A percentile compares a stretch with the other conserved stretches of the same genome.
Conservation (phyloP, 2,329 filamentous ascomycete species). For the Venturia aucupariae region DNA sequence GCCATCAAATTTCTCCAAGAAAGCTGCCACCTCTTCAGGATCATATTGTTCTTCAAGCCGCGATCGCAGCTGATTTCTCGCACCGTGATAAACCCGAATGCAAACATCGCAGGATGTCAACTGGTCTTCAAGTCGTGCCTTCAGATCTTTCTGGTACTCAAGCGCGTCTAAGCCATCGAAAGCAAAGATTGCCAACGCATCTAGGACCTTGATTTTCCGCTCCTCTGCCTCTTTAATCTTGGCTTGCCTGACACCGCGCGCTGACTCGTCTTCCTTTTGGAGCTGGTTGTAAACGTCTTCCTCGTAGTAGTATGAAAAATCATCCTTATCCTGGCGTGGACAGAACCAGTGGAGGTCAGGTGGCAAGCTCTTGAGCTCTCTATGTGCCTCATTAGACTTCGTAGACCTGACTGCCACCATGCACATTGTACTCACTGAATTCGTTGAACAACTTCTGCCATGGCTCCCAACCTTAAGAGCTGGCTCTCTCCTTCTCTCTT, state of each 20-base stretch:
- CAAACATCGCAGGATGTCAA: conserved; percentile 41
- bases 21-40: conserved; percentile 34
- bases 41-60: conserved; percentile 35
- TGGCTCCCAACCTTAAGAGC: conserved; percentile 11
- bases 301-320: conserved; percentile 32
- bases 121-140: conserved; percentile 30
- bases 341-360: conserved; percentile 40
- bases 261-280: conserved; percentile 22
- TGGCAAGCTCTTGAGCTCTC: conserved; percentile 29
- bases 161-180: conserved; percentile 39
- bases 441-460: conserved; percentile 16
- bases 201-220: conserved; percentile 32
- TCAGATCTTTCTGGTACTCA: conserved; percentile 33
- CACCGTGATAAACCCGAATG: conserved; percentile 39
- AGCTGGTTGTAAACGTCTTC: conserved; percentile 33
- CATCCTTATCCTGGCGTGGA: conserved; percentile 30
- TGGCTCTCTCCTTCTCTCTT: neutral
- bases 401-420: neutral
- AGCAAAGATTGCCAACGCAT: conserved; percentile 37
- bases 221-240: conserved; percentile 31
- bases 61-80: conserved; percentile 31
- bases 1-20: conserved; percentile 36
- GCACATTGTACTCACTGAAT: conserved; percentile 14
- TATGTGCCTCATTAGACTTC: conserved; percentile 15
- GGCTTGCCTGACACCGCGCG: conserved; percentile 21